Base-by-base conservation (phyloP, 164 flowering plant genomes). In the Sedum album region DNA sequence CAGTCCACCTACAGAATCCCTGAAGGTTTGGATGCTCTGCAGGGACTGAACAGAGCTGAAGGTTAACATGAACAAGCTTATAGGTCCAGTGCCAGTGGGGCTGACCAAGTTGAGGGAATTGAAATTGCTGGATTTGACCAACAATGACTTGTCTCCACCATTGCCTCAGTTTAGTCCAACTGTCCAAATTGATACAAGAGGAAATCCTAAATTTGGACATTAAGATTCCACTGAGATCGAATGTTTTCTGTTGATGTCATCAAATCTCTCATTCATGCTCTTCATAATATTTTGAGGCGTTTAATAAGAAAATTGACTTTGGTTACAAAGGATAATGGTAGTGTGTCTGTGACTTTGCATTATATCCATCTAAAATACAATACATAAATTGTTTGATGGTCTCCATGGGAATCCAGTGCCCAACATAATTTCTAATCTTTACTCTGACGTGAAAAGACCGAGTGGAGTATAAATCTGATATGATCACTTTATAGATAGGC, bases 131-230 rank as follows among this genome's bases (percentile, higher is more conserved):
- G 57, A 51, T 7, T 21, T 51, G 28, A 51, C 26, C 13, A n/a
- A n/a, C 57, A 51, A 51, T 51, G 25, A 51, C 57, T 51, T 51
- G 57, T 51, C 57, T n/a, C 57, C 57, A 51, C 57, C 57, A 51
- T 21, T 51, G 57, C 57, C 57, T 6, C 23, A 51, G 10, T 51
- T 51, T 23, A 51, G 26, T n/a, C 25, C 57, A 4, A 51, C 10
- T n/a, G 26, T 51, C 13, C 26, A n/a, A 51, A 9, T 51, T n/a
- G 26, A 23, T 23, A 0, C 21, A n/a, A 25, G 57, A n/a, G 57
- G 57, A 21, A 51, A 51, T 23, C 57, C 57, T 6, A 51, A 51
- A 51, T 51, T 51, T 23, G 23, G 57, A 26, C 26, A 51, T n/a
- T n/a, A 14, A 51, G 26, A 14, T 51, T 20, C 11, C 4, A 20